Evolutionary conservation across 352 stramenopile genomes (phyloP), one percentile per base, ranked within the genome.

Genomic region (Phytophthora citrophthora): DNA sequence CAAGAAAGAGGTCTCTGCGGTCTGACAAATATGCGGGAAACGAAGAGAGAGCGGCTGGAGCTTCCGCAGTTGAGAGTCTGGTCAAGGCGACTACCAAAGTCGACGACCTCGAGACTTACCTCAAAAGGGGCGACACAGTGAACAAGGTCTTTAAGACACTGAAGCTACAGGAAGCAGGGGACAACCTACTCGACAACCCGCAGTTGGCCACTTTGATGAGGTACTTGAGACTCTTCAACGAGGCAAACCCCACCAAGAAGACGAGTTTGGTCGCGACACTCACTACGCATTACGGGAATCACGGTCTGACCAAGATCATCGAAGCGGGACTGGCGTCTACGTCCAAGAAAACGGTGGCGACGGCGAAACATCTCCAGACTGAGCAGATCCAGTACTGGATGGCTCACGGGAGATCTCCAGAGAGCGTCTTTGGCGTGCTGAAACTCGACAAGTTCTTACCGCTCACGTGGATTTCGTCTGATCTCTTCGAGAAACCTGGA

Each of bases 141-240:
- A 24, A 67, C 29, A 15, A 51, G 3, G 54, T 51, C 8, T 67
- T 67, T 10, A 61, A 44, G 2, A 16, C 57, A 16, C 13, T 67
- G 34, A 29, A 49, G 9, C 50, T 67, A 10, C 50, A 60, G 16
- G 61, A 67, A 6, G 59, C 59, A 4, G 59, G 32, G 15, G 43
- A 61, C 16, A 24, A 8, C 7, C 34, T 57, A 10, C 50, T 61
- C 4, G 38, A 36, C 12, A 59, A 38, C 23, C 38, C 58, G 10
- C 9, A 44, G 15, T 32, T 66, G 23, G 9, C 24, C 1, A 23
- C 26, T n/a, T 61, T 32, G 50, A 39, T 66, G 31, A 44, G 5
- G 24, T 66, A 61, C 50, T n/a, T 66, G 23, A 66, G 54, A 15
- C n/a, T 44, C 3, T 66, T 54, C n/a, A 66, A 66, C 40, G 13